These are phyloP conservation scores for Hyphopichia pseudoburtonii DNA, from an alignment of 1,139 yeast species.

Conservation along the genomic window DNA sequence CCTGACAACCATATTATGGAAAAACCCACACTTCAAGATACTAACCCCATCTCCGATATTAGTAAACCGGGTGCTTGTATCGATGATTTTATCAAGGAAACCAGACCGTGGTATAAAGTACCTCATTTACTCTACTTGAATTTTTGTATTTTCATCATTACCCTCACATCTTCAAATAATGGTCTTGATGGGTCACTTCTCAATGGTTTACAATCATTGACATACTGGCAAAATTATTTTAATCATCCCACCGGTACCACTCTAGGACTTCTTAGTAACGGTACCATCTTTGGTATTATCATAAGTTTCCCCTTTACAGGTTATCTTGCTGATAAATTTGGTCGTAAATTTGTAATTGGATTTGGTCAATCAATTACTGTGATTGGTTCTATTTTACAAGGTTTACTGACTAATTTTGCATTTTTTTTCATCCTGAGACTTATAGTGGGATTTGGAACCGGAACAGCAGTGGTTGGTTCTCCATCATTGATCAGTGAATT, in stretches of 20 bases:
- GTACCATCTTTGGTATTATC: constrained; percentile 24
- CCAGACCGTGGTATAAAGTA: constrained; percentile 19
- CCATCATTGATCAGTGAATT: constrained; percentile 41
- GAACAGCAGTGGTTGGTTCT: constrained; percentile 38
- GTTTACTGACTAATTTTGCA: constrained; percentile 37
- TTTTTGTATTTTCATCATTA: constrained; percentile 33
- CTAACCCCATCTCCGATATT: not conserved
- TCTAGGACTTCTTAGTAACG: constrained; percentile 46
- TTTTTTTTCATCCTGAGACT: constrained; percentile 40
- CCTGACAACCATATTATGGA: not conserved
- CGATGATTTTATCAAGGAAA: constrained; percentile 3
- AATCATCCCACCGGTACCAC: constrained; percentile 41
- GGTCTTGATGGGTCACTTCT: constrained; percentile 56
- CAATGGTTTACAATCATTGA: constrained; percentile 50
- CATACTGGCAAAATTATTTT: constrained; percentile 34
- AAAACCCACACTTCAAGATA: not conserved
- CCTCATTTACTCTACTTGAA: constrained; percentile 38
- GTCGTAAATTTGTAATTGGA: constrained; percentile 32
- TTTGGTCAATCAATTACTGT: constrained; percentile 26
- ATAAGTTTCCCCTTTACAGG: constrained; percentile 22
- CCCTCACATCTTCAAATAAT: constrained; percentile 46
- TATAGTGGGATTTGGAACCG: constrained; percentile 43
- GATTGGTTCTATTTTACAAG: constrained; percentile 44
- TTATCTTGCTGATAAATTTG: constrained; percentile 25
- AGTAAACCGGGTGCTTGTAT: not conserved